Conservation (phyloP, 805 yeast species). For the Lachancea fermentati region DNA sequence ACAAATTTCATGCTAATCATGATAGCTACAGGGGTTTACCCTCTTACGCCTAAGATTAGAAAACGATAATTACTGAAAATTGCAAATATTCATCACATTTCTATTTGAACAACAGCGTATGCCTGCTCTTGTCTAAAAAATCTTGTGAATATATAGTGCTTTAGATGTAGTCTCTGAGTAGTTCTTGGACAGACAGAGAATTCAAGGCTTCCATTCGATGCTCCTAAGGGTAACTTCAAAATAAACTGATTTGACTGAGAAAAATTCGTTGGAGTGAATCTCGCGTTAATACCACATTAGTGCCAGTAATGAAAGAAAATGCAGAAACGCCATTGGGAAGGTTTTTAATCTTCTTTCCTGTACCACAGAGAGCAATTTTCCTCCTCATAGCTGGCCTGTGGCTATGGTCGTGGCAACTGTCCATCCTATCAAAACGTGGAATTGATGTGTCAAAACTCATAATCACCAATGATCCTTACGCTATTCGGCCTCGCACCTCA, state of each 20-base stretch:
- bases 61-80: slow-evolving; percentile 9
- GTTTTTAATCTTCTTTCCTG: slow-evolving; percentile 32
- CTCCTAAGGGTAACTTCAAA: no score
- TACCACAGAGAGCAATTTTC: slow-evolving; percentile 48
- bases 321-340: not conserved
- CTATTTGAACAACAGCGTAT: no score
- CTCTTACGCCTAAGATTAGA: slow-evolving; percentile 6
- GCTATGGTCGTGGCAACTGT: slow-evolving; percentile 48
- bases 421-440: slow-evolving; percentile 32
- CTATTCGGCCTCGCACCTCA: slow-evolving; percentile 23
- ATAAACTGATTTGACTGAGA: no score
- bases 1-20: slow-evolving; percentile 35
- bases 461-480: slow-evolving; percentile 19
- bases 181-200: no score
- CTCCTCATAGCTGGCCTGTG: slow-evolving; percentile 45
- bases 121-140: no score
- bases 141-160: no score
- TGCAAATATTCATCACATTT: not conserved
- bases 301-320: not conserved
- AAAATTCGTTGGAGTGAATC: no score
- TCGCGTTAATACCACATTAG: no score
- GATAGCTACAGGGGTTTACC: slow-evolving; percentile 12
- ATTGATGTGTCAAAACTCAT: slow-evolving; percentile 35
- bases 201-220: no score
- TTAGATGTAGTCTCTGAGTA: no score